Base-by-base conservation (phyloP, 768 basidiomycete genomes). In the Peribolospora kevripleyi region DNA sequence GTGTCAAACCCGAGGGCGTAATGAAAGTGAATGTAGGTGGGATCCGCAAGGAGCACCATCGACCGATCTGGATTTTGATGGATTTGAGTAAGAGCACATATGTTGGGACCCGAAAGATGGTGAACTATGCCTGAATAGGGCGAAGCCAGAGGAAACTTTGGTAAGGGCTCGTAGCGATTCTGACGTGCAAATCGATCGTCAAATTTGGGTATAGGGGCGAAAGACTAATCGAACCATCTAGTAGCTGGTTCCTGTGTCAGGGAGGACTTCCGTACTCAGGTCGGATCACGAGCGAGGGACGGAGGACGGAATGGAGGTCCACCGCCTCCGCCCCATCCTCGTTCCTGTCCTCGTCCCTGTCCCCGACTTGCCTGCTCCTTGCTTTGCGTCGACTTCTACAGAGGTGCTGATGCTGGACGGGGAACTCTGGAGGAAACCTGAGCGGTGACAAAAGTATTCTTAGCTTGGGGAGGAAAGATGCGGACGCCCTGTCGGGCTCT, bases 181-280 rank as follows among this genome's bases (percentile, higher is more conserved):
- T 84, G 82, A 82, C 79, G 79, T 83, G 82, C 82, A 84, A 83
- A 83, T 83, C 80, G 78, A 82, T 83, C 78, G 81, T 82, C 78
- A 73, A 81, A 83, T 79, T 81, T 82, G 81, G 80, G 81, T 82
- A 82, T 83, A 82, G 81, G 81, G 82, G 81, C 78, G 79, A 83
- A 83, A 83, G 82, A 83, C 81, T 80, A 82, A 83, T 84, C 79
- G 79, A 82, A 81, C 80, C 80, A 80, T 82, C 74, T 81, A 81
- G 79, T 82, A 80, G 80, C 80, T 82, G 79, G 79, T 82, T 82
- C 79, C 80, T 78, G 76, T n/a, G n/a, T n/a, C n/a, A n/a, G n/a
- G n/a, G n/a, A n/a, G n/a, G n/a, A n/a, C n/a, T n/a, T n/a, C 25
- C 25, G 25, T 25, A 25, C 25, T 25, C 25, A 25, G 25, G 25